Evolutionary conservation across 495 filamentous ascomycete species (phyloP).

Genomic region (Evernia prunastri): DNA sequence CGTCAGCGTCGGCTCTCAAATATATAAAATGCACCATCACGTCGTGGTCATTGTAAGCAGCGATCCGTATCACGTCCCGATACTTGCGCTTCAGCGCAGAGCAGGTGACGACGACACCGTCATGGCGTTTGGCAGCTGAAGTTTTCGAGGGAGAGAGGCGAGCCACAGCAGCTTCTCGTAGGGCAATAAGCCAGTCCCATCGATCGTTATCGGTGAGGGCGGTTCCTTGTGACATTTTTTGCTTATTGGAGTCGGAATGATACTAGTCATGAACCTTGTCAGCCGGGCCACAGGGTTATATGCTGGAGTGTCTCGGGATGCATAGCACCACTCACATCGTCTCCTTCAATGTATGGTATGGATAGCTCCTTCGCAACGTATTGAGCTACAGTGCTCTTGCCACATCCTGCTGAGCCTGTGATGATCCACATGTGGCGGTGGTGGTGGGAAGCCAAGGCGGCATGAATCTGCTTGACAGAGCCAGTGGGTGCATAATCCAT

Average conservation of each 20-base stretch:
- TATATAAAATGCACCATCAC: conserved; percentile 91
- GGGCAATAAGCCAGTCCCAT: conserved; percentile 93
- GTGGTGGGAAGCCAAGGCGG: conserved; percentile 27
- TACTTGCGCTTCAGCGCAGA: conserved; percentile 95
- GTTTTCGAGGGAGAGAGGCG: conserved; percentile 48
- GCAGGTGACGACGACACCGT: conserved; percentile 91
- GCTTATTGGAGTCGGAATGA: conserved; percentile 76
- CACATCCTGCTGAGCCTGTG: conserved; percentile 94
- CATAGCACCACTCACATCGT: conserved; percentile 63
- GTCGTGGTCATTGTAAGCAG: conserved; percentile 66
- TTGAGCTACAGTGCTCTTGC: conserved; percentile 88
- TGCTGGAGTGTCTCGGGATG: neutral
- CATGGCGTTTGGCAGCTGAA: conserved; percentile 42
- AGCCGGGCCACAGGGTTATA: neutral
- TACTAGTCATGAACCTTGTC: conserved; percentile 49
- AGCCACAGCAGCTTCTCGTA: conserved; percentile 72
- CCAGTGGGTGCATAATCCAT: conserved; percentile 23
- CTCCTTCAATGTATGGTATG: conserved; percentile 87
- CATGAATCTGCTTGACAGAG: conserved; percentile 27
- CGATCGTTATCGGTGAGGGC: conserved; percentile 92
- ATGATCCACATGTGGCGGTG: conserved; percentile 92
- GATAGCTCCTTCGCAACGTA: conserved; percentile 63
- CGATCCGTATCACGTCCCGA: conserved; percentile 91
- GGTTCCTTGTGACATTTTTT: conserved; percentile 85
- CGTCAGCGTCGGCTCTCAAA: conserved; percentile 66